These are phyloP conservation scores for Colletotrichum cereale DNA, from an alignment of 2,329 filamentous ascomycete genomes.

Conservation along the genomic window DNA sequence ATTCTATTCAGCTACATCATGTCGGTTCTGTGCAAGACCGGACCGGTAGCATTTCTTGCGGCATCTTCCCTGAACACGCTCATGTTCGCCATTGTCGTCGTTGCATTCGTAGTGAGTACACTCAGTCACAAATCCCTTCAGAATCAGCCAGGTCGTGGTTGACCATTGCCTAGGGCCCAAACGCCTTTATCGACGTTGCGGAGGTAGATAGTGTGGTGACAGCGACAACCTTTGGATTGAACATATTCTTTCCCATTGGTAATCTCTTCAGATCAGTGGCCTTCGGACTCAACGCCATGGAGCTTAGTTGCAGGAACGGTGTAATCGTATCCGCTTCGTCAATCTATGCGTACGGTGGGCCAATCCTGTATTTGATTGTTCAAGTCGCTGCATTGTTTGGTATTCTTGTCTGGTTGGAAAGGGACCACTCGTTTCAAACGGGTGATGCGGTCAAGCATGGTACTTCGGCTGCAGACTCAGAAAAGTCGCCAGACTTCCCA, in stretches of 20 bases:
- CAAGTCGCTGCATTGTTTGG: slow-evolving; percentile 71
- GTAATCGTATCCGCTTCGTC: background rate
- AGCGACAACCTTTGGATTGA: slow-evolving; percentile 3
- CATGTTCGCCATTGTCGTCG: background rate
- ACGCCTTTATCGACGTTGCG: background rate
- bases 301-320: background rate
- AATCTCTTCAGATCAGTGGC: slow-evolving; percentile 1
- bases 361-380: slow-evolving; percentile 75
- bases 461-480: background rate
- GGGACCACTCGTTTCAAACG: slow-evolving; percentile 52
- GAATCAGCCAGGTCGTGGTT: background rate
- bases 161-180: background rate
- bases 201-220: background rate
- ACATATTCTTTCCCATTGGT: slow-evolving; percentile 3
- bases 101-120: background rate
- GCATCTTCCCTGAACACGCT: background rate
- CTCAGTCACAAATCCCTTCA: background rate
- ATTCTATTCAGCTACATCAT: slow-evolving; percentile 7
- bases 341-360: slow-evolving; percentile 70
- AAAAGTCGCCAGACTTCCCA: background rate
- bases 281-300: slow-evolving; percentile 3
- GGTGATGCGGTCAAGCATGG: background rate
- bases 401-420: slow-evolving; percentile 75
- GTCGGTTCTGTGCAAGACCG: slow-evolving; percentile 10
- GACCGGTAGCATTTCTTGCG: background rate